Conservation (phyloP, 208 protist genomes). For the Crithidia mellificae region DNA sequence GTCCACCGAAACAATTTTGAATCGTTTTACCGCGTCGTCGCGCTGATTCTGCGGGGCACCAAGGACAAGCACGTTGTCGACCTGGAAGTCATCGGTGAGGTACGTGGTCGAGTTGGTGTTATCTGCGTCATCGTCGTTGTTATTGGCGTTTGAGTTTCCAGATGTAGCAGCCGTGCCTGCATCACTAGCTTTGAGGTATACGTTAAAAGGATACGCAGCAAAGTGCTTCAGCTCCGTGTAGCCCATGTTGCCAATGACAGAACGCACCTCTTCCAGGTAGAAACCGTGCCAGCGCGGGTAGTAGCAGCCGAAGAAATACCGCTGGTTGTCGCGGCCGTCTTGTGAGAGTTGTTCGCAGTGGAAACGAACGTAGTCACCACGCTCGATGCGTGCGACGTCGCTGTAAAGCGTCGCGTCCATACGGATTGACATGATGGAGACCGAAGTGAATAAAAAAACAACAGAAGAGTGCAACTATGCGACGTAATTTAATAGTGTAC, state of each 20-base stretch:
- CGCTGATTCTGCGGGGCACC: slow-evolving; percentile 80
- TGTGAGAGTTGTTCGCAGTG: slow-evolving; percentile 81
- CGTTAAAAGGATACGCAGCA: slow-evolving; percentile 80
- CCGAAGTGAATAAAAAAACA: too few species aligned
- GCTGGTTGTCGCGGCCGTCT: slow-evolving; percentile 61
- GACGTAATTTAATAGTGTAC: too few species aligned
- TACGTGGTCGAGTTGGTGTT: slow-evolving; percentile 45
- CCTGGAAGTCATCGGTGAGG: slow-evolving; percentile 84
- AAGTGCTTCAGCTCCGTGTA: slow-evolving; percentile 78
- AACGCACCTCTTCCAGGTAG: slow-evolving; percentile 89
- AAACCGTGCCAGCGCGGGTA: slow-evolving; percentile 90
- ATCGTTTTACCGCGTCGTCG: slow-evolving; percentile 79
- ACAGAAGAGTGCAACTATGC: too few species aligned
- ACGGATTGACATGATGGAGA: too few species aligned
- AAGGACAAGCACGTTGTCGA: slow-evolving; percentile 69
- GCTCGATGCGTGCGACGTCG: too few species aligned
- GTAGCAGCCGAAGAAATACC: slow-evolving; percentile 90
- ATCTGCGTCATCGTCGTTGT: slow-evolving; percentile 55
- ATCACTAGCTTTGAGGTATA: slow-evolving; percentile 50
- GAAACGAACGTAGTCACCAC: slow-evolving; percentile 79
- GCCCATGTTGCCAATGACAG: slow-evolving; percentile 78
- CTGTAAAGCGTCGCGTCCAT: too few species aligned
- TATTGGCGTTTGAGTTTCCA: not conserved
- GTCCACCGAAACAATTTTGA: slow-evolving; percentile 85
- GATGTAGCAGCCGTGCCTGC: not conserved